phyloP scores from a whole-genome alignment of 306 rosid species.

The Mimosa bimucronata region DNA sequence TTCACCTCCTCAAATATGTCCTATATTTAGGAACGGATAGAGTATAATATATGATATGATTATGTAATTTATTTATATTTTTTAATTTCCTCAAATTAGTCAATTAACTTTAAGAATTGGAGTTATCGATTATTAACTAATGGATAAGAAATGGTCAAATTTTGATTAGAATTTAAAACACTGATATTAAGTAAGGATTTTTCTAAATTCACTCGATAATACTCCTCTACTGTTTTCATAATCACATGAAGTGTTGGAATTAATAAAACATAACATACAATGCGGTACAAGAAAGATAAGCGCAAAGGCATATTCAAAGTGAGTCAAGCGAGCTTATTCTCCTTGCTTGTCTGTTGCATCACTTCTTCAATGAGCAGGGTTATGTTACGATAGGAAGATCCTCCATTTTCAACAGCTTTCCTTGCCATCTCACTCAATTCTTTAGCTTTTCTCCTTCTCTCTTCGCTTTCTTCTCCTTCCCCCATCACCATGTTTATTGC shows the following conservation, averaged over 20 bases:
- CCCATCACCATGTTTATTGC: constrained; percentile 51
- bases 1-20: too few relatives aligned
- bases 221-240: not conserved
- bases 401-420: constrained; percentile 59
- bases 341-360: constrained; percentile 24
- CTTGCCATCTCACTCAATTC: constrained; percentile 51
- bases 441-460: constrained; percentile 47
- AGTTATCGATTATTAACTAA: too few relatives aligned
- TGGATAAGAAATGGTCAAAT: too few relatives aligned
- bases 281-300: not conserved
- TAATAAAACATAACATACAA: not conserved
- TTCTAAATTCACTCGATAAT: not conserved
- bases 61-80: too few relatives aligned
- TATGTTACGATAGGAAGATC: constrained; percentile 51
- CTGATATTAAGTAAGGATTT: too few relatives aligned
- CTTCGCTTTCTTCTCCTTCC: constrained; percentile 44
- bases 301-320: not conserved
- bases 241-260: not conserved
- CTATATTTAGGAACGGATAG: too few relatives aligned
- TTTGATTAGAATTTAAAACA: too few relatives aligned
- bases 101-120: too few relatives aligned
- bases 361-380: constrained; percentile 46
- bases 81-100: too few relatives aligned
- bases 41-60: too few relatives aligned
- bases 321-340: not conserved